phyloP scores from a whole-genome alignment of 2,329 filamentous ascomycete genomes.

The Bipolaris victoriae region DNA sequence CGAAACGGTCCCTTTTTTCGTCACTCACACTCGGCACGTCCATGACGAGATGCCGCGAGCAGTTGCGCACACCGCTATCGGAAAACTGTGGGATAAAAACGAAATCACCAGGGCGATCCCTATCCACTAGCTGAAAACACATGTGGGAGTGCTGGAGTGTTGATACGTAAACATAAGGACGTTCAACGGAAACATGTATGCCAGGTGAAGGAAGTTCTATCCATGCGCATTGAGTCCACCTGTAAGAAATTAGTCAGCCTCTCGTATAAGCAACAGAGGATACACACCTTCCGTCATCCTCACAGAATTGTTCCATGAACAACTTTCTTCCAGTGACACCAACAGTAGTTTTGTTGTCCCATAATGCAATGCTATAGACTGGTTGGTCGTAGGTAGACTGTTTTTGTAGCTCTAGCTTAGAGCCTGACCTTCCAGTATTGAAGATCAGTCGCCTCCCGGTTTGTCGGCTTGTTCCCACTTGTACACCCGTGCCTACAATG shows the following conservation, averaged over 20 bases:
- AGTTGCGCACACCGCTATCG: conserved; percentile 38
- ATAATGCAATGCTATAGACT: conserved; percentile 42
- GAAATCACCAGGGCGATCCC: conserved; percentile 35
- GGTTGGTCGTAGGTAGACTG: conserved; percentile 38
- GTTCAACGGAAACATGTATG: conserved; percentile 56
- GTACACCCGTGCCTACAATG: conserved; percentile 60
- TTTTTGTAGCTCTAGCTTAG: conserved; percentile 61
- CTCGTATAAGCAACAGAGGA: neutral
- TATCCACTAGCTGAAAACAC: conserved; percentile 51
- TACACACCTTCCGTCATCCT: conserved; percentile 27
- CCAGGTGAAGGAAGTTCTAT: conserved; percentile 57
- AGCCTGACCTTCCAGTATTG: conserved; percentile 35
- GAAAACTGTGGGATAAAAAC: conserved; percentile 36
- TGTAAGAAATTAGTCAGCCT: conserved; percentile 18
- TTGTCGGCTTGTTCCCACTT: conserved; percentile 23
- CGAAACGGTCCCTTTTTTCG: conserved; percentile 20
- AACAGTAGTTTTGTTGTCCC: conserved; percentile 31
- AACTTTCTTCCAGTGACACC: conserved; percentile 37
- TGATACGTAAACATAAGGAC: conserved; percentile 59
- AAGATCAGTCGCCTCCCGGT: conserved; percentile 41
- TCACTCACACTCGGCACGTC: conserved; percentile 11
- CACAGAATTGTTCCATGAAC: conserved; percentile 39
- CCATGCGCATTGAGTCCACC: conserved; percentile 50
- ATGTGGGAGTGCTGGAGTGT: conserved; percentile 62
- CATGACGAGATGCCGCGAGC: conserved; percentile 36